Evolutionary conservation across 345 rosid species (phyloP), one percentile per base, ranked within the genome.

Genomic region (Abelmoschus esculentus): DNA sequence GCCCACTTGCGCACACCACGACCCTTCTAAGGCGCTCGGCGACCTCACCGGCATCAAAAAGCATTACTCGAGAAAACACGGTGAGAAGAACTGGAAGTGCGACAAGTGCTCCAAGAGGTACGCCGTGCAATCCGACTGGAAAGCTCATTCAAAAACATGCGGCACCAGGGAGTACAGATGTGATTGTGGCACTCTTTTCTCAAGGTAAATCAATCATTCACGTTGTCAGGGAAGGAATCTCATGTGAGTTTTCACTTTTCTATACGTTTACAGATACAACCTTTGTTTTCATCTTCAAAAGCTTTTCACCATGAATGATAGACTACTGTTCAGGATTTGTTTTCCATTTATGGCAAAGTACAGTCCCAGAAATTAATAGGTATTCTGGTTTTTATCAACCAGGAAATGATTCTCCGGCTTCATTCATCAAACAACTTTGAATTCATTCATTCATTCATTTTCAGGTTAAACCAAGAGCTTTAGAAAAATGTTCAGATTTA

Each of bases 71-170:
- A 81, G 96, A 32, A 90, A 90, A 76, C 96, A 90, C 26, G 96
- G 96, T 1, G 96, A 90, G 79, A 90, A 90, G 78, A 90, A 88
- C 73, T 90, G 92, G 95, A 88, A 90, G 84, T 90, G 96, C 28
- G 95, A 88, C 50, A 90, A 88, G 79, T 90, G 96, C 69, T 84
- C 93, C 0, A 90, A 90, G 81, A 70, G 85, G 19, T 90, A 88
- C 29, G 96, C 93, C 9, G 93, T 90, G 60, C 93, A 90, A 67
- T 90, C 96, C 0, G 96, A 90, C 72, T 90, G 93, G 91, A 90
- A 90, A 76, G 96, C 96, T 71, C 96, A 90, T 80, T 88, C 93
- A 7, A 90, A 90, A 74, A 88, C 89, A 59, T 90, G 96, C 70
- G 96, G 96, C 65, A 90, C 96, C 36, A 72, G 88, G 64, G 93